Evolutionary conservation across 73 alveolate genomes (phyloP).

Genomic region (Tetrahymena thermophila): DNA sequence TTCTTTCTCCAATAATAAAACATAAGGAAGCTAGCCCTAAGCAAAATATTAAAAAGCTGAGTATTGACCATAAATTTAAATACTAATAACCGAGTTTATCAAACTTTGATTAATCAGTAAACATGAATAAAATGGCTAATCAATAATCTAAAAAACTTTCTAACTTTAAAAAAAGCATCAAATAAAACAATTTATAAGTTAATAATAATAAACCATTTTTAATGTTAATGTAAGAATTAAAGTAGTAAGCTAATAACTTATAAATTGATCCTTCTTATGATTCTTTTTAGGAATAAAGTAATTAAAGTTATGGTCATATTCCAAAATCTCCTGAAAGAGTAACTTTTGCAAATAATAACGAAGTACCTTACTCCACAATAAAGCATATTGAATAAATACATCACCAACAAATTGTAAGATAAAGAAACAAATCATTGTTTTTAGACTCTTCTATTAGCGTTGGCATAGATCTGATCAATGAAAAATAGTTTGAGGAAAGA

Average conservation of each 20-base stretch:
- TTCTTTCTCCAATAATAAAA: not conserved
- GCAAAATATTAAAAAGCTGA: not conserved
- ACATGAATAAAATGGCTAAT: not conserved
- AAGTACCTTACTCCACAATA: not conserved
- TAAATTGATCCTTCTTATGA: not conserved
- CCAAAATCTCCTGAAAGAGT: not conserved
- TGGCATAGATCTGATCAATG: not conserved
- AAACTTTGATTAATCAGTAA: not conserved
- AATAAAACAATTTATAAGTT: not conserved
- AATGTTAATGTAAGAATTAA: not conserved
- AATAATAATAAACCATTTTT: not conserved
- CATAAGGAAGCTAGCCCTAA: not conserved
- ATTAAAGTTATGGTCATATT: not conserved
- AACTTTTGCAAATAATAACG: not conserved
- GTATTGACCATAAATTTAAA: not conserved
- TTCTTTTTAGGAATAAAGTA: not conserved
- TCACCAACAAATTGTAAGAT: not conserved
- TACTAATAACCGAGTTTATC: not conserved
- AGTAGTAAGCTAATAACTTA: not conserved
- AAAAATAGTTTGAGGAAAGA: not conserved
- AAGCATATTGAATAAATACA: not conserved
- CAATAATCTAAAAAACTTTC: not conserved
- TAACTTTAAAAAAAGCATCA: not conserved
- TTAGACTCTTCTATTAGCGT: not conserved
- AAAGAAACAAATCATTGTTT: not conserved